phyloP scores from a whole-genome alignment of 1,139 yeast genomes.

The Meyerozyma carpophila region DNA sequence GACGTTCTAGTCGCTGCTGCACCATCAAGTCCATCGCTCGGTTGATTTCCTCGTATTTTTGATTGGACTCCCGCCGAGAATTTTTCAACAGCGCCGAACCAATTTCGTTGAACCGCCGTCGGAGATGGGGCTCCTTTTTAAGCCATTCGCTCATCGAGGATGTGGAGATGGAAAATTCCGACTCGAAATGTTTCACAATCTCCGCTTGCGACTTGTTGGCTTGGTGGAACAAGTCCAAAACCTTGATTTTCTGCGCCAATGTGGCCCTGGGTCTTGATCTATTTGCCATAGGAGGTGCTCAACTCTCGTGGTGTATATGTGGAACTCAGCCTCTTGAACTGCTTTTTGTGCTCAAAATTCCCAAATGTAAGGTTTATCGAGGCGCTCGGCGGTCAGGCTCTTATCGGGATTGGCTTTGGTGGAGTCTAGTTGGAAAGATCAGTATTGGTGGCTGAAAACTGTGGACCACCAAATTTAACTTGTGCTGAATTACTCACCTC shows the following conservation, averaged over 20 bases:
- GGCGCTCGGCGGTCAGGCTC: too few relatives aligned
- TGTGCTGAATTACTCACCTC: neutral
- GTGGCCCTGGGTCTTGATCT: conserved; percentile 49
- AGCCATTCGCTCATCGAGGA: conserved; percentile 59
- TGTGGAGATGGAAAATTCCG: conserved; percentile 48
- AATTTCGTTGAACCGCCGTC: conserved; percentile 36
- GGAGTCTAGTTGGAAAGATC: too few relatives aligned
- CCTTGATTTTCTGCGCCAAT: conserved; percentile 52
- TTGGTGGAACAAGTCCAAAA: conserved; percentile 45
- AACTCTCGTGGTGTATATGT: neutral
- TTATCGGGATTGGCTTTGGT: too few relatives aligned
- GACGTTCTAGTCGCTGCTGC: conserved; percentile 34
- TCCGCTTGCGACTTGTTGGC: conserved; percentile 52
- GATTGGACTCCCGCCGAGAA: conserved; percentile 44
- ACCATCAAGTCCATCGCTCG: conserved; percentile 54
- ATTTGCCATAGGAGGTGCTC: conserved; percentile 8
- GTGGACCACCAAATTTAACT: neutral
- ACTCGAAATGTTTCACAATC: conserved; percentile 48
- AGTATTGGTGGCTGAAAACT: neutral
- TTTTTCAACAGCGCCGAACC: conserved; percentile 33
- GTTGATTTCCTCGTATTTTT: conserved; percentile 53
- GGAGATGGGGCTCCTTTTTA: conserved; percentile 45
- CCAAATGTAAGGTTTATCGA: too few relatives aligned
- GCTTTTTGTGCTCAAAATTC: too few relatives aligned
- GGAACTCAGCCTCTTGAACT: too few relatives aligned